Evolutionary conservation across 2,329 filamentous ascomycete genomes (phyloP).

Genomic region (Aspergillus cejpii): DNA sequence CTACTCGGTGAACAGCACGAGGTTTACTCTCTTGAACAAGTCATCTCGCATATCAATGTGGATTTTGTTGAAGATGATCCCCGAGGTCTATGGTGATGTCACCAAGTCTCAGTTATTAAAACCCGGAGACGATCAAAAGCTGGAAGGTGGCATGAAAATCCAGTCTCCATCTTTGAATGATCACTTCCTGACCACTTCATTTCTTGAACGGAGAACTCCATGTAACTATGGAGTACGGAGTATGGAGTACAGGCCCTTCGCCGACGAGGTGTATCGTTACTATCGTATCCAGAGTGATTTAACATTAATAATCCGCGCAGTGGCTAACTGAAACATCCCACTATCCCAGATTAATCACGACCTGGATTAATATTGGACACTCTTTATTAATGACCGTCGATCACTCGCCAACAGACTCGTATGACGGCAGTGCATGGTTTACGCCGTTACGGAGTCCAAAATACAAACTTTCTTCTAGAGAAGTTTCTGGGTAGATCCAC

Average conservation of each 20-base stretch:
- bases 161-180: no score
- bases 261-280: no score
- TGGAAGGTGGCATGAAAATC: background rate
- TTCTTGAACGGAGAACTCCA: no score
- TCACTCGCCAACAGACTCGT: slow-evolving; percentile 7
- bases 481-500: slow-evolving; percentile 9
- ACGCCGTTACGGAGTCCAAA: no score
- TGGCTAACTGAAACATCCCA: slow-evolving; percentile 1
- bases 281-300: no score
- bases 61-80: background rate
- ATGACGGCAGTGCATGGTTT: no score
- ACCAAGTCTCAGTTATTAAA: background rate
- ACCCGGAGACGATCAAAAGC: background rate
- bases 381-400: background rate
- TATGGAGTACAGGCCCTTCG: no score
- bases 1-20: no score
- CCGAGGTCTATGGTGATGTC: background rate
- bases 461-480: slow-evolving; percentile 9
- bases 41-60: no score
- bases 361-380: background rate
- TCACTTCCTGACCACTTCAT: no score
- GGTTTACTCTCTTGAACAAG: no score
- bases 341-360: background rate
- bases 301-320: background rate
- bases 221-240: background rate